phyloP scores from a whole-genome alignment of 2,329 filamentous ascomycete species.

The Aureobasidium sp. region DNA sequence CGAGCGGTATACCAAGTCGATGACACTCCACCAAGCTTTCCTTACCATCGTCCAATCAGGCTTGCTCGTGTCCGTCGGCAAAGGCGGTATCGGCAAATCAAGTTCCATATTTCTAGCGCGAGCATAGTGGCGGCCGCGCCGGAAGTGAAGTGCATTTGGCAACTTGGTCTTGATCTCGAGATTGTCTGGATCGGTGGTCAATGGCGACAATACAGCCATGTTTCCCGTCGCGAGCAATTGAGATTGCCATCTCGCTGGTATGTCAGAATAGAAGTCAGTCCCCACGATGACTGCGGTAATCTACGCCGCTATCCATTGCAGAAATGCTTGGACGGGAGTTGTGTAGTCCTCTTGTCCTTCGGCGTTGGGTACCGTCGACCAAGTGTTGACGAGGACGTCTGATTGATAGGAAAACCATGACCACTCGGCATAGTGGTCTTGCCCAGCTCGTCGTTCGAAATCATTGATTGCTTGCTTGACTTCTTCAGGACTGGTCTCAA shows the following conservation, averaged over 20 bases:
- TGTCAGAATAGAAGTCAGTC: conserved; percentile 11
- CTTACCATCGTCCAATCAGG: conserved; percentile 37
- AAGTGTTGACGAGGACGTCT: conserved; percentile 40
- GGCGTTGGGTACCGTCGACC: conserved; percentile 26
- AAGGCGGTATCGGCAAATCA: conserved; percentile 35
- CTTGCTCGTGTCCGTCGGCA: conserved; percentile 22
- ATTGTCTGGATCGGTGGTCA: not conserved
- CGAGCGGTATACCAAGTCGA: conserved; percentile 33
- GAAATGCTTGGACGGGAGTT: conserved; percentile 19
- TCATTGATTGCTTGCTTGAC: conserved; percentile 27
- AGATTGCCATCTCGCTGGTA: conserved; percentile 14
- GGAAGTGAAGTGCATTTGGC: conserved; percentile 41
- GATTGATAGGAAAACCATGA: conserved; percentile 44
- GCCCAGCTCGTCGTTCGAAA: conserved; percentile 29
- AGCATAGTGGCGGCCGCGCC: conserved; percentile 19
- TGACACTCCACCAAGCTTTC: conserved; percentile 44
- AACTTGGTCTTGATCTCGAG: conserved; percentile 32
- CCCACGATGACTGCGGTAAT: conserved; percentile 26
- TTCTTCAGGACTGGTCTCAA: conserved; percentile 18
- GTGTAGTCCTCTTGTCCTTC: conserved; percentile 32
- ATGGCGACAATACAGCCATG: conserved; percentile 27
- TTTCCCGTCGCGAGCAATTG: conserved; percentile 19
- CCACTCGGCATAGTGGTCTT: conserved; percentile 38
- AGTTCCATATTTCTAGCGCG: conserved; percentile 22
- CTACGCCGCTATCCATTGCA: conserved; percentile 27